Base-by-base conservation (phyloP, 2,329 filamentous ascomycete species). In the Saccharata proteae region DNA sequence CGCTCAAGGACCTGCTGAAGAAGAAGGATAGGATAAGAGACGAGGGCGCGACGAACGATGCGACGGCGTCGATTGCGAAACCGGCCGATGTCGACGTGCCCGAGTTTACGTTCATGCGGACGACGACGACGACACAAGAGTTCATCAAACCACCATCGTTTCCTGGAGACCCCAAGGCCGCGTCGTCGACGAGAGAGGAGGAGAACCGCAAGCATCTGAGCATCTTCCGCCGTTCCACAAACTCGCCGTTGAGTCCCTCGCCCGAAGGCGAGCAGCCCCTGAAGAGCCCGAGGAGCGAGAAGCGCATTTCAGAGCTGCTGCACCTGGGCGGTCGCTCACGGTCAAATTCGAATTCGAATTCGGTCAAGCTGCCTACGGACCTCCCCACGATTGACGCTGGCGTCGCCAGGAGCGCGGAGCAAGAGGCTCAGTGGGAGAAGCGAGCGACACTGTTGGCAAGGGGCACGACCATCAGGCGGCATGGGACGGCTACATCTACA, bases 391-490 rank as follows among this genome's bases (percentile, higher is more conserved):
- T 93, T 35, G 60, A 66, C 42, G 52, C 48, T 16, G 47, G 44
- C 2, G 53, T 56, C 15, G 53, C 52, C 30, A 40, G 47, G 54
- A 59, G 41, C 51, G 58, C 40, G 58, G 63, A 46, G 54, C 60
- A 41, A 50, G 59, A 35, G 62, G 73, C 74, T 37, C 71, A 80
- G 58, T 98, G 90, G 90, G 90, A 96, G 66, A 78, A 81, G 61
- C 70, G 88, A 38, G 90, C 90, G 16, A 94, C 86, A n/a, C 72
- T 92, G 37, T 64, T 96, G 41, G 88, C 83, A 18, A 71, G 71
- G 43, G 67, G 55, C 37, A 64, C 65, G 36, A 59, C 63, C 29
- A 51, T 62, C 38, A 62, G 53, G 16, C 49, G 54, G 20, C 50
- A 46, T 33, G 20, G 20, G n/a, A n/a, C n/a, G n/a, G n/a, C n/a